Percentiles rank a stretch among this genome's conserved stretches.
Evolutionary conservation across 2,329 filamentous ascomycete genomes (phyloP).

Genomic region (Rutstroemia sp.): DNA sequence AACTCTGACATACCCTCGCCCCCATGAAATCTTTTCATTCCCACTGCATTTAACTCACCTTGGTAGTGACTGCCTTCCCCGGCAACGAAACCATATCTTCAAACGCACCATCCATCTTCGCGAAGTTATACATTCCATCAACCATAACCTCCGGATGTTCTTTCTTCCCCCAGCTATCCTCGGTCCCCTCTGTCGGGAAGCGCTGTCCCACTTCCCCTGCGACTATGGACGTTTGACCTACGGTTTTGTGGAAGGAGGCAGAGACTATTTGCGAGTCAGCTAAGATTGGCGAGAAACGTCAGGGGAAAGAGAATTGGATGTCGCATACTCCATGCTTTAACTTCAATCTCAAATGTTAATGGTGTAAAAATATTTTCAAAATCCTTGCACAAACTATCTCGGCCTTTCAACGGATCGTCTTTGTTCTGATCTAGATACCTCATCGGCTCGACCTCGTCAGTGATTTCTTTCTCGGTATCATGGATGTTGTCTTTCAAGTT

Average conservation of each 20-base stretch:
- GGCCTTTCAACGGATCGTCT: not conserved
- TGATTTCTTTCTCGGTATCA: not conserved
- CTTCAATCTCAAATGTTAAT: not conserved
- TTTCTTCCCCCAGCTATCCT: conserved; percentile 3
- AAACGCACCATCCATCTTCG: conserved; percentile 15
- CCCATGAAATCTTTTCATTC: not conserved
- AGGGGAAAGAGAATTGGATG: no score
- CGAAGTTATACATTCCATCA: conserved; percentile 21
- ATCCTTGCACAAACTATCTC: not conserved
- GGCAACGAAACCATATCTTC: conserved; percentile 20
- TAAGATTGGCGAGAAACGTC: no score
- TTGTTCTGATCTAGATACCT: no score
- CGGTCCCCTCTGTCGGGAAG: conserved; percentile 12
- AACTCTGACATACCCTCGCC: not conserved
- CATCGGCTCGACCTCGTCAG: no score
- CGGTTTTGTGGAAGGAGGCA: not conserved
- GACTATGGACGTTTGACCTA: not conserved
- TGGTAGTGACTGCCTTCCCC: conserved; percentile 11
- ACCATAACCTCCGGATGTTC: conserved; percentile 12
- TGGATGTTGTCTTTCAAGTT: not conserved
- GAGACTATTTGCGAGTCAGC: not conserved
- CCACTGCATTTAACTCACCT: not conserved
- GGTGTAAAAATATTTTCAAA: not conserved
- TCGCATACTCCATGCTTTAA: no score
- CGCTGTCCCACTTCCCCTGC: conserved; percentile 15